Base-by-base conservation (phyloP, 2,329 filamentous ascomycete species). In the Neurospora sp. region DNA sequence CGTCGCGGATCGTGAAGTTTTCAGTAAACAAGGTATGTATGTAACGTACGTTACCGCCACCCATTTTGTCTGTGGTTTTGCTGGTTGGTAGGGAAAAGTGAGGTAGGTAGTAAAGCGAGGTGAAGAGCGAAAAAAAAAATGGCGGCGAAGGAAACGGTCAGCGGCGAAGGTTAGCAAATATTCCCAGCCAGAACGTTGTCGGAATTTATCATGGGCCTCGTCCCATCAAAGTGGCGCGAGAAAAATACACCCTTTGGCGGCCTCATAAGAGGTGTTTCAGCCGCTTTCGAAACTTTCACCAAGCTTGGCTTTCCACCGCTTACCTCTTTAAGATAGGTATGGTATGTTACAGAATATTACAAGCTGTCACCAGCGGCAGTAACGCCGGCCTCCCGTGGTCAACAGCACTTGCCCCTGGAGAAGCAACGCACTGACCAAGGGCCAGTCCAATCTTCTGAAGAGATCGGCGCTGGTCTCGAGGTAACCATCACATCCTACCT, bases 31-130 rank as follows among this genome's bases (percentile, higher is more conserved):
- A 41, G 65, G 62, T 66, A 66, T 41, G 28, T 38, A 41, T 40
- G 36, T 57, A 19, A 75, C 77, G 15, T 76, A 78, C 77, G 77
- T 79, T 79, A 67, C 77, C 77, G 70, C 77, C 77, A 71, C 77
- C 77, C 77, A 79, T 79, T 70, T 69, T 76, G 72, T n/a, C 57
- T 67, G 41, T 57, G 17, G 36, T 52, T 38, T 38, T 66, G 38
- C 41, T 57, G 28, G 52, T 62, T 62, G 23, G 8, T 73, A 11
- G 66, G 19, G 40, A 68, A 28, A 62, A 62, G 52, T 38, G 2
- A 41, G 28, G 52, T 15, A 62, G 52, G 28, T 62, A 28, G 52
- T 62, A 62, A 33, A n/a, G 52, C 12, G 52, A 62, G 52, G 57
- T 57, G 68, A 46, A 69, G 37, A 66, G 41, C 39, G 66, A 23